phyloP scores from a whole-genome alignment of 805 yeast genomes.

The Kodamaea sagamina region DNA sequence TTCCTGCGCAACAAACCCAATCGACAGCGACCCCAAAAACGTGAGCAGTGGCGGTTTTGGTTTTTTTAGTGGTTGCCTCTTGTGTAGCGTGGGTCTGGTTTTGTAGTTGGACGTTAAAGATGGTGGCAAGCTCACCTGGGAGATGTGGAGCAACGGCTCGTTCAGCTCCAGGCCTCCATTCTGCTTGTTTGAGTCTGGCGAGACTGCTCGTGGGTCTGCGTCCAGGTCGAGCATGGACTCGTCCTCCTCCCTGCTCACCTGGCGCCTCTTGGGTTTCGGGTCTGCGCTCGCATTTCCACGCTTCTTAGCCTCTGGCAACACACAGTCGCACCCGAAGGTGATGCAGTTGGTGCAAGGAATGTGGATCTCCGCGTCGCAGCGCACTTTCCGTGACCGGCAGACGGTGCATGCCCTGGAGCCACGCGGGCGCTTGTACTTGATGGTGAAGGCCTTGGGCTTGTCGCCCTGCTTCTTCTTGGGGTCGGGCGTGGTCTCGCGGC shows the following conservation, averaged over 20 bases:
- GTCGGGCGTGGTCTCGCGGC: not conserved
- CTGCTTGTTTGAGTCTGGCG: not conserved
- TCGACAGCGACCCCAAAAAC: conserved; percentile 56
- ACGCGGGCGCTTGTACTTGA: conserved; percentile 54
- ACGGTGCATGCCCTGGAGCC: conserved; percentile 74
- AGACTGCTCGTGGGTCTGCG: conserved; percentile 1
- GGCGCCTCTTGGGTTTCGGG: conserved; percentile 19
- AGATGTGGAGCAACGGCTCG: conserved; percentile 45
- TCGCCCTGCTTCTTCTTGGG: conserved; percentile 15
- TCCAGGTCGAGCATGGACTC: conserved; percentile 1
- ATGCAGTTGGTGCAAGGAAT: conserved; percentile 63
- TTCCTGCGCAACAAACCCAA: conserved; percentile 48
- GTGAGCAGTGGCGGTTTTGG: conserved; percentile 39
- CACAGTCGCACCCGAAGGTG: conserved; percentile 72
- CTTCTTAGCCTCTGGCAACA: conserved; percentile 61
- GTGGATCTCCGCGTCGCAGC: conserved; percentile 67
- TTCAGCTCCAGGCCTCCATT: conserved; percentile 11
- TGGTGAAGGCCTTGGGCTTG: conserved; percentile 47
- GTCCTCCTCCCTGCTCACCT: conserved; percentile 4
- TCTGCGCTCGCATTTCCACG: conserved; percentile 31
- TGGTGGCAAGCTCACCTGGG: conserved; percentile 45
- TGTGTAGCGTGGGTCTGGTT: conserved; percentile 40
- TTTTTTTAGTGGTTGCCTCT: conserved; percentile 27
- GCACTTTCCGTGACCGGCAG: conserved; percentile 78
- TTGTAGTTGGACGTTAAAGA: conserved; percentile 44